Evolutionary conservation across 83 land plant genomes (phyloP), one percentile per base, ranked within the genome.

Genomic region (Diphasiastrum complanatum): DNA sequence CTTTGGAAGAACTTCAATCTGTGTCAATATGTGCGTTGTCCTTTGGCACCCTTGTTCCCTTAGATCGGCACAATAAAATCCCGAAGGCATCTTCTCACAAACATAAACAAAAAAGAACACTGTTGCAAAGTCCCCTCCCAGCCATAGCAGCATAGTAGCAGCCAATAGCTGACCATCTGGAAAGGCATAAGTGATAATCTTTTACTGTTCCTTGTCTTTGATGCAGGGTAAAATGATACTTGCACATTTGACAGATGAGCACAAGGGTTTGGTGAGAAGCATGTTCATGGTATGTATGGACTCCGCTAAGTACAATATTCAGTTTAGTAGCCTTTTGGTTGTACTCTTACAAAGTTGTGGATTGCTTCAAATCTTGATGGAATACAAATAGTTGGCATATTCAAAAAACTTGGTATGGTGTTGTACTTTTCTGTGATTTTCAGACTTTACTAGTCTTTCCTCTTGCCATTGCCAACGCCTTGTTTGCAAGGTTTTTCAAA

Each of bases 391-490:
- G 5, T 26, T 54, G 19, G 5, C 19, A 49, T 11, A 49, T 5
- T 11, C 22, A 14, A 49, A 5, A 49, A 11, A 49, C 14, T 28
- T 5, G 29, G 5, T 5, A 23, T 18, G 33, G 4, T 54, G 34
- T 23, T 54, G 25, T 12, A 4, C 6, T 30, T 25, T 23, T 22
- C 11, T 22, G 5, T n/a, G n/a, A n/a, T 54, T n/a, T 23, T 28
- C 58, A 54, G 58, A 25, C 58, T 4, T 54, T 54, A n/a, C 25
- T 54, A 5, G n/a, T 54, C 33, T 33, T 54, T 18, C 58, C 58
- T 5, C 33, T 54, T 23, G 58, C 34, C 58, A 54, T 54, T n/a
- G 58, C 58, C 33, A 54, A 54, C n/a, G 58, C 58, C 3, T 25
- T 54, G 11, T 54, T 33, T 18, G 24, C 58, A 23, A 54, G 29